Conservation (phyloP, 805 yeast species). For the Spathaspora hagerdaliae region DNA sequence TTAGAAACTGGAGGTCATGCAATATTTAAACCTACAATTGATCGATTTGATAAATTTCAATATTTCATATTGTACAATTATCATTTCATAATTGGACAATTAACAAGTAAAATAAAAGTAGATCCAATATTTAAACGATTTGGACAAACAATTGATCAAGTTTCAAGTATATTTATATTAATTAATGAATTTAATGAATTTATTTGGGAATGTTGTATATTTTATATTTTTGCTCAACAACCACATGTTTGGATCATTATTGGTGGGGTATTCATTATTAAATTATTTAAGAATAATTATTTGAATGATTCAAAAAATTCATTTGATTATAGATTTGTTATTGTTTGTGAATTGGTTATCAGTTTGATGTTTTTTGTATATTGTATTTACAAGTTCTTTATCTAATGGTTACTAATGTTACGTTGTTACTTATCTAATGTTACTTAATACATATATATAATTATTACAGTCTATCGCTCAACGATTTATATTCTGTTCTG, state of each 20-base stretch:
- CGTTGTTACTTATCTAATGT: too few relatives aligned
- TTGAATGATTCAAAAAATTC: conserved; percentile 6
- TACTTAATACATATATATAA: too few relatives aligned
- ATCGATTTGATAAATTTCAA: conserved; percentile 8
- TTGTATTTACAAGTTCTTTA: too few relatives aligned
- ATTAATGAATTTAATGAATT: conserved; percentile 12
- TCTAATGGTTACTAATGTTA: too few relatives aligned
- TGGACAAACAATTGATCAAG: conserved; percentile 15
- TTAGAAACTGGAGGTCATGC: neutral
- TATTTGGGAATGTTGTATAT: conserved; percentile 12
- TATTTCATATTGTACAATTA: conserved; percentile 17
- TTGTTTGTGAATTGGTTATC: neutral
- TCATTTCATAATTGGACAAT: conserved; percentile 18
- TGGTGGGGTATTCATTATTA: conserved; percentile 6
- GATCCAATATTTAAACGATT: conserved; percentile 24
- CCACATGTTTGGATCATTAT: neutral
- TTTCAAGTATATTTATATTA: conserved; percentile 7
- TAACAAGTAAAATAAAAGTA: conserved; percentile 14
- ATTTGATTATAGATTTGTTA: conserved; percentile 1
- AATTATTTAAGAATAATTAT: conserved; percentile 19
- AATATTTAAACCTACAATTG: conserved; percentile 7
- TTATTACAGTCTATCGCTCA: too few relatives aligned
- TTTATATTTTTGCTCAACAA: neutral
- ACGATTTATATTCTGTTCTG: too few relatives aligned
- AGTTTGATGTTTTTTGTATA: conserved; percentile 6